Evolutionary conservation across 1,139 yeast species (phyloP).

Genomic region (Yamadazyma pseudoaaseri): DNA sequence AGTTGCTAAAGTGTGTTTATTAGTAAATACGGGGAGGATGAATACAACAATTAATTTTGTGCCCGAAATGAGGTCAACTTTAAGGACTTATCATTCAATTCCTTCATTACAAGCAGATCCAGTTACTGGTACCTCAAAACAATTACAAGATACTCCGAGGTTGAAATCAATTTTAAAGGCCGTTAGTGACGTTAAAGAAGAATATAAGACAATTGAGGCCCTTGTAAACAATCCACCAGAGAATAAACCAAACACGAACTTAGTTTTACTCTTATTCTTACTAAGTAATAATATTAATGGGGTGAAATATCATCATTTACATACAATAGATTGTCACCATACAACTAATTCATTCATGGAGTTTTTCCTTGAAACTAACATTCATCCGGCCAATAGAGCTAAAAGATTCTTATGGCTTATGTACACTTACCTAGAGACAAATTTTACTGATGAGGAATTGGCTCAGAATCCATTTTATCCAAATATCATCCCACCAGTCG

Average conservation of each 20-base stretch:
- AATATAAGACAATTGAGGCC: conserved; percentile 45
- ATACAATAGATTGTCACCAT: conserved; percentile 17
- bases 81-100: conserved; percentile 89
- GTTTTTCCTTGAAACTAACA: conserved; percentile 54
- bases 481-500: conserved; percentile 48
- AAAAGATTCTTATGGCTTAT: conserved; percentile 78
- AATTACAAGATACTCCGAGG: conserved; percentile 92
- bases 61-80: conserved; percentile 93
- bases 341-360: conserved; percentile 52
- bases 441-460: conserved; percentile 52
- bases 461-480: conserved; percentile 65
- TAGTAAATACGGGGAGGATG: conserved; percentile 91
- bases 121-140: conserved; percentile 54
- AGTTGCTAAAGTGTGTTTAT: conserved; percentile 77
- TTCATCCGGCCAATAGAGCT: conserved; percentile 64
- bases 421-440: conserved; percentile 77
- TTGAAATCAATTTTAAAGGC: conserved; percentile 87
- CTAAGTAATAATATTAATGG: conserved; percentile 63
- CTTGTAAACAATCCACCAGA: conserved; percentile 34
- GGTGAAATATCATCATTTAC: conserved; percentile 31
- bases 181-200: conserved; percentile 50
- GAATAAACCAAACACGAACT: conserved; percentile 48
- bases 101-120: conserved; percentile 82
- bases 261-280: conserved; percentile 73
- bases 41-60: conserved; percentile 94